Base-by-base conservation (phyloP, 2,329 filamentous ascomycete genomes). In the Zelopaecilomyces penicillatus region DNA sequence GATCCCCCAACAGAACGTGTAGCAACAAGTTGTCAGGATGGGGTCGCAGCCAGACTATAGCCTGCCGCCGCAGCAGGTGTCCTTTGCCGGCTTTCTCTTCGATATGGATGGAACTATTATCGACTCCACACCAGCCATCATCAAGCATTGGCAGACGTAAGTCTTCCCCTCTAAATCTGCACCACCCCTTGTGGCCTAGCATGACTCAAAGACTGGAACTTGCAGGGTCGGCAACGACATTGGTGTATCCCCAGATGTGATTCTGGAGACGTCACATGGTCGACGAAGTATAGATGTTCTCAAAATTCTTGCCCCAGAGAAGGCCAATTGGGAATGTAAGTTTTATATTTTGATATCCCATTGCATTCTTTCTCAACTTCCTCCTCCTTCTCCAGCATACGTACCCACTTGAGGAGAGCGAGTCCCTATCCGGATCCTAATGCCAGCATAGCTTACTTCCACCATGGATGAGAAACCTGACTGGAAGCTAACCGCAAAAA, bases 281-380 rank as follows among this genome's bases (percentile, higher is more conserved):
- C 80, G 91, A 48, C 75, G 93, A 47, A 88, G 82, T 53, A 95
- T 97, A 57, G 93, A 98, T 57, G 81, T 85, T 3, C 74, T 98
- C 47, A 78, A 78, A 61, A 70, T 90, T 29, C 78, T 95, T 47
- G 83, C 87, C 50, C 85, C 88, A 11, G 82, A 86, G 54, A 87
- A 88, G 61, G 93, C 93, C 36, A 96, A 84, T 56, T 91, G 86
- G 88, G 88, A 95, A 52, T 95, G 88, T 94, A 68, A 69, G 86
- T 78, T 47, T 39, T 32, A 35, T 37, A 19, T 32, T 28, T n/a
- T 19, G 19, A 19, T 19, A 19, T 19, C 19, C 19, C 19, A 19
- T 19, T 19, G 19, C 19, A 19, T 19, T 19, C 19, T 19, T 19
- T 19, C 19, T 19, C 2, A 19, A 19, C 2, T 19, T 19, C 19